These are phyloP conservation scores for Coemansia sp. DNA, from an alignment of 192 early-diverging fungal species.

Conservation along the genomic window DNA sequence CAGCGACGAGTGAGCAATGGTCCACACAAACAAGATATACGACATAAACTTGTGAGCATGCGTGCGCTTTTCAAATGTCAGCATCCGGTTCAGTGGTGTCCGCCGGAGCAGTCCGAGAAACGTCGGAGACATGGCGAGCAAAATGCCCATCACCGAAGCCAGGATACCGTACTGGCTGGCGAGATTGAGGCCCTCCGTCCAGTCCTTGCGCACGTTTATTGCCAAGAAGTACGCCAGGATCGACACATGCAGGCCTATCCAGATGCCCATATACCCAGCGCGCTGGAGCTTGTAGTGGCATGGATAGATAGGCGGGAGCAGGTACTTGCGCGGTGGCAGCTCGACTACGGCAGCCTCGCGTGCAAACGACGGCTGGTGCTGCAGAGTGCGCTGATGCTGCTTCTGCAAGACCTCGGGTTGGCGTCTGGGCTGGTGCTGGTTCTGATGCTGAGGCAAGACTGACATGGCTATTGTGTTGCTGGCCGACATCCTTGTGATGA, in stretches of 20 bases:
- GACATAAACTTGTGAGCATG: conserved; percentile 78
- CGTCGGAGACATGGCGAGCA: conserved; percentile 74
- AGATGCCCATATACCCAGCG: conserved; percentile 49
- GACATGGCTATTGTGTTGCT: conserved; percentile 8
- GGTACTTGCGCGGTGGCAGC: conserved; percentile 33
- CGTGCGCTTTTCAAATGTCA: conserved; percentile 75
- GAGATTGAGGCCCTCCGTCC: conserved; percentile 51
- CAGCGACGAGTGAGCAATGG: conserved; percentile 64
- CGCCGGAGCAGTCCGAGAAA: conserved; percentile 62
- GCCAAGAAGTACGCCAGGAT: conserved; percentile 48
- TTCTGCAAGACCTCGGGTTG: conserved; percentile 1
- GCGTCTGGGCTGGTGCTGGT: conserved; percentile 1
- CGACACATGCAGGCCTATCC: conserved; percentile 43
- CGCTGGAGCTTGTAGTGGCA: conserved; percentile 59
- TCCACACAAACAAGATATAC: conserved; percentile 69
- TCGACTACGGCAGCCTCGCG: conserved; percentile 22
- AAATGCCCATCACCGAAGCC: conserved; percentile 56
- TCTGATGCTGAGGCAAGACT: conserved; percentile 4
- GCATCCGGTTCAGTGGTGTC: conserved; percentile 62
- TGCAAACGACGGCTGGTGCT: conserved; percentile 26
- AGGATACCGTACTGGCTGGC: conserved; percentile 53
- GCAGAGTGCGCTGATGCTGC: not conserved
- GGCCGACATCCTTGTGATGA: conserved; percentile 4
- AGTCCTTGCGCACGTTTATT: conserved; percentile 26
- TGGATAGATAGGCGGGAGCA: conserved; percentile 54